phyloP scores from a whole-genome alignment of 257 asterid genomes.

The Nicotiana noctiflora region DNA sequence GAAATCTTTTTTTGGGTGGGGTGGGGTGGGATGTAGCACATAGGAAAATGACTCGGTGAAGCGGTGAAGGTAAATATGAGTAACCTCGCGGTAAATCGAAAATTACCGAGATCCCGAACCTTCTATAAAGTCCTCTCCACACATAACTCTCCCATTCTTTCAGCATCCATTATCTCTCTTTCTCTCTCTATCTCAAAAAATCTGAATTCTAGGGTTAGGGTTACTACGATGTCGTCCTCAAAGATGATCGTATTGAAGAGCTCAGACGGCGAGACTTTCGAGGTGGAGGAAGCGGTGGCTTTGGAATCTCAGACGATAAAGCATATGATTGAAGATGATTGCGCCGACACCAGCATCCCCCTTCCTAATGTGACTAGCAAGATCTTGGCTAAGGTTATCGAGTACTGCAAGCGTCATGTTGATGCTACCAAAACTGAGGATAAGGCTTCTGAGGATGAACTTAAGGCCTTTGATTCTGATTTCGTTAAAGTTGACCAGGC shows the following conservation, averaged over 20 bases:
- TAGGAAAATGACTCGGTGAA: no score
- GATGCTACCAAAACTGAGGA: background rate
- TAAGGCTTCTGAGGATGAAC: background rate
- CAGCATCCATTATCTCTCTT: no score
- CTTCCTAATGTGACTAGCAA: slow-evolving; percentile 11
- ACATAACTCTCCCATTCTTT: no score
- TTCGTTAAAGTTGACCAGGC: slow-evolving; percentile 13
- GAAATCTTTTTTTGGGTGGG: no score
- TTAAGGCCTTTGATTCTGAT: slow-evolving; percentile 11
- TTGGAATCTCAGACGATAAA: slow-evolving; percentile 6
- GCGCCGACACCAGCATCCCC: slow-evolving; percentile 9
- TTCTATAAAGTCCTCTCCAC: no score
- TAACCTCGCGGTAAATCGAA: no score
- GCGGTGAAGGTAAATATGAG: no score
- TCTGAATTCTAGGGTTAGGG: no score
- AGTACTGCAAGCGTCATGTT: slow-evolving; percentile 24
- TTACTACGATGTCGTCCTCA: no score
- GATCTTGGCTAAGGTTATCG: slow-evolving; percentile 14
- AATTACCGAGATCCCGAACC: no score
- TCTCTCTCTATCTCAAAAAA: no score
- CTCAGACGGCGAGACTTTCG: background rate
- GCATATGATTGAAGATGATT: slow-evolving; percentile 15
- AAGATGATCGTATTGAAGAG: slow-evolving; percentile 15
- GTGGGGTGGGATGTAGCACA: no score
- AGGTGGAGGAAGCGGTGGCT: slow-evolving; percentile 13